A percentile compares a stretch with the other conserved stretches of the same genome.
Conservation (phyloP, 805 yeast genomes). For the Candida maesae region DNA sequence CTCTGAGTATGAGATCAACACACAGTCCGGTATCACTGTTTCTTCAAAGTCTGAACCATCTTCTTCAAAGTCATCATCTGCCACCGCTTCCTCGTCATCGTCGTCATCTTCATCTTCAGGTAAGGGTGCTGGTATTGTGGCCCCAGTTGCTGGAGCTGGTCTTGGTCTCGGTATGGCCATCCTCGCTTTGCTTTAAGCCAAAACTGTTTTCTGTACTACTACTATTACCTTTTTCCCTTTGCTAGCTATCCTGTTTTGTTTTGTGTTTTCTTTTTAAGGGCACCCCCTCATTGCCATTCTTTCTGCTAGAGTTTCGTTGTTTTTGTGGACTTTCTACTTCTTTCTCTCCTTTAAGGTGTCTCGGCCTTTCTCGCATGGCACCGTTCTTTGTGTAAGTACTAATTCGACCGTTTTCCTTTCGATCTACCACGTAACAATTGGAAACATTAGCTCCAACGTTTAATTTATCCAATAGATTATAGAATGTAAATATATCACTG, state of each 20-base stretch:
- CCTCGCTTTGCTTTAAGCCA: constrained; percentile 8
- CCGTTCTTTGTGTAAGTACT: too few relatives aligned
- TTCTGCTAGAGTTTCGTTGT: background rate
- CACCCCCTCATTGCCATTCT: too few relatives aligned
- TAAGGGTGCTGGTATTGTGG: constrained; percentile 6
- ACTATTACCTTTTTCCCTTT: too few relatives aligned
- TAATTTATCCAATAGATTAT: too few relatives aligned
- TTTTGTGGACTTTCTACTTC: too few relatives aligned
- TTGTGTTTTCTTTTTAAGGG: too few relatives aligned
- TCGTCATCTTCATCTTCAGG: constrained; percentile 7
- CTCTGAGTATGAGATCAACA: constrained; percentile 34
- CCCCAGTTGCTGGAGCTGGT: constrained; percentile 5
- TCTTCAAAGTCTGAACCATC: constrained; percentile 21
- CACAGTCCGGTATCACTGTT: constrained; percentile 25
- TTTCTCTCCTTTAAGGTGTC: too few relatives aligned
- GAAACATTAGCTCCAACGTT: too few relatives aligned
- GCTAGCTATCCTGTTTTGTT: background rate
- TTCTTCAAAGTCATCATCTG: constrained; percentile 19
- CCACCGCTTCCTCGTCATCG: constrained; percentile 17
- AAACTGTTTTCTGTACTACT: background rate
- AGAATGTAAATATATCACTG: too few relatives aligned
- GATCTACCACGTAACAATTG: too few relatives aligned
- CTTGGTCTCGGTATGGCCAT: constrained; percentile 6
- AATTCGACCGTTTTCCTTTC: too few relatives aligned
- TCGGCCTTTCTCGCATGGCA: too few relatives aligned